Conservation (phyloP, 345 rosid genomes). For the Boechera stricta region DNA sequence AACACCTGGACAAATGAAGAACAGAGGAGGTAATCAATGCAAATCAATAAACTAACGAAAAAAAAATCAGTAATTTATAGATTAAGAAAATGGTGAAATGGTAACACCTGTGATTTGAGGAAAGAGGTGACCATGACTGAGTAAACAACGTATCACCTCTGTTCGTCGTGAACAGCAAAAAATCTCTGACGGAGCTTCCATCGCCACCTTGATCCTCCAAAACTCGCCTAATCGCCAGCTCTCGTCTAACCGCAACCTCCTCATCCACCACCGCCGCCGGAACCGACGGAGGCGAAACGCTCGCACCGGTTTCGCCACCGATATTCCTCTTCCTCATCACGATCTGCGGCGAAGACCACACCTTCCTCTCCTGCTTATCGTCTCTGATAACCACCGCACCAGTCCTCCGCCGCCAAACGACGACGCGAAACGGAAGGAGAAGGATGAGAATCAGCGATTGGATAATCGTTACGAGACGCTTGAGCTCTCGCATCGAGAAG, state of each 20-base stretch:
- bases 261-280: conserved; percentile 52
- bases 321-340: conserved; percentile 58
- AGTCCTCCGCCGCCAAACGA: conserved; percentile 43
- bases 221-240: conserved; percentile 68
- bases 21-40: too few relatives aligned
- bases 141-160: conserved; percentile 79
- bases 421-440: conserved; percentile 59
- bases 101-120: conserved; percentile 58
- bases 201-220: conserved; percentile 59
- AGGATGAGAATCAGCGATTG: conserved; percentile 59
- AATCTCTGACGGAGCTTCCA: conserved; percentile 54
- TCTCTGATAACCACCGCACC: conserved; percentile 49
- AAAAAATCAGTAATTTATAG: too few relatives aligned
- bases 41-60: too few relatives aligned
- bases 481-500: conserved; percentile 61
- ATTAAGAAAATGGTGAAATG: neutral
- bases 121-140: conserved; percentile 76
- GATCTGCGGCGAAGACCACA: conserved; percentile 51
- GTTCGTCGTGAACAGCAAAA: conserved; percentile 55
- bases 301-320: conserved; percentile 2
- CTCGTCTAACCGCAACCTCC: conserved; percentile 68
- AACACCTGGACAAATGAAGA: too few relatives aligned
- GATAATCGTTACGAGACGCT: conserved; percentile 48
- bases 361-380: conserved; percentile 48
- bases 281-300: conserved; percentile 32